Evolutionary conservation across 2,329 filamentous ascomycete genomes (phyloP).

Genomic region (Periconia sp.): DNA sequence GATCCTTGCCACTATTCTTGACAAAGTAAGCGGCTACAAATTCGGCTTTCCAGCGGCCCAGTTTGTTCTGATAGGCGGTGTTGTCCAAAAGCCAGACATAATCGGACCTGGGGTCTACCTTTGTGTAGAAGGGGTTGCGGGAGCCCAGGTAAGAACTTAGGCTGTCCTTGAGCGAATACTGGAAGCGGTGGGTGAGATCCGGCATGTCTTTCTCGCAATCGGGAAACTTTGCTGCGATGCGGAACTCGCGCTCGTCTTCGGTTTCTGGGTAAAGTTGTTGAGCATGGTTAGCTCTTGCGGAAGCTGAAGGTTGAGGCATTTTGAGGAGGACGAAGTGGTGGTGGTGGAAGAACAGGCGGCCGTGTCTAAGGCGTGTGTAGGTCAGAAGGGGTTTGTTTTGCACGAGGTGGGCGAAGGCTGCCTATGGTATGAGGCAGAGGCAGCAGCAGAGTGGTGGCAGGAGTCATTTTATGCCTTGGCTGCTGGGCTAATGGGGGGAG

Average conservation of each 20-base stretch:
- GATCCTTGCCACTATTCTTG: conserved; percentile 65
- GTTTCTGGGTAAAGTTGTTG: conserved; percentile 33
- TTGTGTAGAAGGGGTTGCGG: conserved; percentile 38
- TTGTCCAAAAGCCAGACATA: conserved; percentile 90
- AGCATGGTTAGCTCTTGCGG: conserved; percentile 31
- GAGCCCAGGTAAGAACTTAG: conserved; percentile 43
- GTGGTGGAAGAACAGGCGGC: conserved; percentile 11
- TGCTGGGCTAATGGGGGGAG: conserved; percentile 10
- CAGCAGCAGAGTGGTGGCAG: conserved; percentile 20
- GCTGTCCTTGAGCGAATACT: conserved; percentile 42
- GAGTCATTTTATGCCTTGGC: conserved; percentile 16
- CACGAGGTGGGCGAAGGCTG: conserved; percentile 29
- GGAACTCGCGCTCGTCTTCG: conserved; percentile 36
- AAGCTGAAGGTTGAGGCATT: conserved; percentile 28
- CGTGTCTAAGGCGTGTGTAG: conserved; percentile 25
- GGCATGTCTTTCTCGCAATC: conserved; percentile 43
- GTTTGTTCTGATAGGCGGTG: conserved; percentile 67
- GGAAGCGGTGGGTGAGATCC: conserved; percentile 32
- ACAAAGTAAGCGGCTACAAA: conserved; percentile 82
- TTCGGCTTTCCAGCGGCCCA: conserved; percentile 72
- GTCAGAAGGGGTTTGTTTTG: conserved; percentile 39
- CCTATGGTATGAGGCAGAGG: not conserved
- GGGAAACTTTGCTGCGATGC: conserved; percentile 29
- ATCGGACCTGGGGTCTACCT: conserved; percentile 64
- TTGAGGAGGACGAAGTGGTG: conserved; percentile 17